These are phyloP conservation scores for Lasiosphaeria miniovina DNA, from an alignment of 495 filamentous ascomycete species.

Conservation along the genomic window DNA sequence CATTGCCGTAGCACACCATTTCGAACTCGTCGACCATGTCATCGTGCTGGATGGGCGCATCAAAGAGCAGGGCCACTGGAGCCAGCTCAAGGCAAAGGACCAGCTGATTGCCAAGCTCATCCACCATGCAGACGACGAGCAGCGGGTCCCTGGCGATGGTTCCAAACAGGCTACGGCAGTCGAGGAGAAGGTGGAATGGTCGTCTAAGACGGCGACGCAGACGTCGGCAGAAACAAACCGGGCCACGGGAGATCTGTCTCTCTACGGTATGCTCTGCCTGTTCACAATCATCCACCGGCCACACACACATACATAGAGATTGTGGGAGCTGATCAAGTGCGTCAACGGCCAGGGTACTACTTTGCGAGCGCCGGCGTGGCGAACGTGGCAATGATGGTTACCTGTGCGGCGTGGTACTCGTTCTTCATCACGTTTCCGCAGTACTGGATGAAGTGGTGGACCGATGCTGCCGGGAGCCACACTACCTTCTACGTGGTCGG, in stretches of 20 bases:
- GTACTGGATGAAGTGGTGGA: constrained; percentile 43
- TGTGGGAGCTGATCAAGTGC: background rate
- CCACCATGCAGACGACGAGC: background rate
- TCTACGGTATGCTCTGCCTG: constrained; percentile 22
- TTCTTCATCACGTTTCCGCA: constrained; percentile 40
- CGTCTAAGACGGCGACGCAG: background rate
- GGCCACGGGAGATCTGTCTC: constrained; percentile 22
- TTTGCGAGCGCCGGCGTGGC: constrained; percentile 48
- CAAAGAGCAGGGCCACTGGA: constrained; percentile 24
- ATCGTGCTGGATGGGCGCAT: constrained; percentile 24
- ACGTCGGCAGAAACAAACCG: constrained; percentile 3
- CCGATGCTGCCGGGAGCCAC: constrained; percentile 18
- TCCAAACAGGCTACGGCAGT: background rate
- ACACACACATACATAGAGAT: too few species aligned
- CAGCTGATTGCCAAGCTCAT: constrained; percentile 20
- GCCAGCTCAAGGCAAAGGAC: constrained; percentile 13
- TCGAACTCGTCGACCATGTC: constrained; percentile 20
- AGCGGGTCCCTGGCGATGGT: background rate
- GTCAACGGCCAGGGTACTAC: constrained; percentile 48
- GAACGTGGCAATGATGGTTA: constrained; percentile 42
- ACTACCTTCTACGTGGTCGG: constrained; percentile 28
- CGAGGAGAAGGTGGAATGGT: background rate
- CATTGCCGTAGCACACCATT: constrained; percentile 13
- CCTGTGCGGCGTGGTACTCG: constrained; percentile 27
- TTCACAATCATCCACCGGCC: too few species aligned